These are phyloP conservation scores for Citropsis articulata DNA, from an alignment of 345 rosid species.

Conservation along the genomic window DNA sequence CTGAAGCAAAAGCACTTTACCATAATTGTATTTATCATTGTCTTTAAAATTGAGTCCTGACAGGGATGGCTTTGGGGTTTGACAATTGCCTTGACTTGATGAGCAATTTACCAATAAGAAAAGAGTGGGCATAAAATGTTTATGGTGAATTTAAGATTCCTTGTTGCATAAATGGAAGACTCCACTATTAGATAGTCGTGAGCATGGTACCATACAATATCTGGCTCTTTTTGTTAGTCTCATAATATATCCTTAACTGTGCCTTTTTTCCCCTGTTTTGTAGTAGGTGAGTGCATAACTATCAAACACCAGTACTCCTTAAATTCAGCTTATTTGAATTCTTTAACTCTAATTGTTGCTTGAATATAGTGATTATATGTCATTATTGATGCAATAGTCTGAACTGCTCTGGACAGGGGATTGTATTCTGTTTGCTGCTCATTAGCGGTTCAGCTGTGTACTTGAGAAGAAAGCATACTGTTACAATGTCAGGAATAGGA, in stretches of 20 bases:
- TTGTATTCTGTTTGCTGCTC: conserved; percentile 48
- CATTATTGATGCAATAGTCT: background rate
- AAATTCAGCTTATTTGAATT: background rate
- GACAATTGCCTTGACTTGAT: background rate
- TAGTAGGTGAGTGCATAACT: background rate
- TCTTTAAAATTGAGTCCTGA: background rate
- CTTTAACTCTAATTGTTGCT: background rate
- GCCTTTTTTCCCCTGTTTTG: background rate
- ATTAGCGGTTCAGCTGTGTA: conserved; percentile 66
- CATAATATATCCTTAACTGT: background rate
- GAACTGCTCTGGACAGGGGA: conserved; percentile 41
- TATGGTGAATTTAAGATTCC: background rate
- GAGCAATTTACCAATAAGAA: background rate
- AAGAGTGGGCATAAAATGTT: background rate
- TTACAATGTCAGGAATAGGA: conserved; percentile 54
- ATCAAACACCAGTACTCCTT: background rate
- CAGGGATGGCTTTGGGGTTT: background rate
- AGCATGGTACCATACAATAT: background rate
- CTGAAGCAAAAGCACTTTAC: background rate
- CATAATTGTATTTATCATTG: background rate
- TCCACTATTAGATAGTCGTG: background rate
- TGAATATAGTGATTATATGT: background rate
- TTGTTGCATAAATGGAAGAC: background rate
- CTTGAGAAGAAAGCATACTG: conserved; percentile 49
- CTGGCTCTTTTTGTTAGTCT: background rate